Conservation (phyloP, 192 early-diverging fungal genomes). For the Fimicolochytrium jonesii region DNA sequence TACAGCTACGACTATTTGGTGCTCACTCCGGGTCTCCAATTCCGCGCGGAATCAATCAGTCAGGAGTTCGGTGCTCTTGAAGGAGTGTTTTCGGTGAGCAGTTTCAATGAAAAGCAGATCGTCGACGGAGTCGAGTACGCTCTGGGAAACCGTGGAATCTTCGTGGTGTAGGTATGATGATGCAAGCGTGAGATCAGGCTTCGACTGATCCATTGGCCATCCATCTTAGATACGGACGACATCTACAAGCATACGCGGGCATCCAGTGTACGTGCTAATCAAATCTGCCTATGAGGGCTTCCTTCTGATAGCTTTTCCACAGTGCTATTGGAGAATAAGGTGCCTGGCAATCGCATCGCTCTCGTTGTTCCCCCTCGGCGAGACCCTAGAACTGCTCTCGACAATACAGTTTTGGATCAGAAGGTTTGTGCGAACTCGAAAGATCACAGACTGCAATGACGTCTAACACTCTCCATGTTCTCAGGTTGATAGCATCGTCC, state of each 20-base stretch:
- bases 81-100: constrained; percentile 33
- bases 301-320: neutral
- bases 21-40: constrained; percentile 47
- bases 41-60: constrained; percentile 19
- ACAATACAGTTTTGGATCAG: constrained; percentile 26
- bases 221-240: constrained; percentile 38
- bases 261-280: constrained; percentile 39
- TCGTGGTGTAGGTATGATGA: constrained; percentile 12
- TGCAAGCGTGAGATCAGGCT: no score
- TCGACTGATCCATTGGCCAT: no score
- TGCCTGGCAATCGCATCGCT: constrained; percentile 18
- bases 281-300: no score
- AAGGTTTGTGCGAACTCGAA: no score
- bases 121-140: constrained; percentile 2
- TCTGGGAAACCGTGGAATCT: neutral
- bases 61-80: constrained; percentile 20
- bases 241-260: constrained; percentile 44
- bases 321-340: constrained; percentile 14
- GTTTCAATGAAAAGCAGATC: neutral
- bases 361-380: constrained; percentile 33
- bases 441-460: neutral
- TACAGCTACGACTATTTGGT: constrained; percentile 53
- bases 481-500: no score
- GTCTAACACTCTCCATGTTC: neutral
- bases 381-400: constrained; percentile 27